Conservation (phyloP, 345 rosid species). For the Reutealis trisperma region DNA sequence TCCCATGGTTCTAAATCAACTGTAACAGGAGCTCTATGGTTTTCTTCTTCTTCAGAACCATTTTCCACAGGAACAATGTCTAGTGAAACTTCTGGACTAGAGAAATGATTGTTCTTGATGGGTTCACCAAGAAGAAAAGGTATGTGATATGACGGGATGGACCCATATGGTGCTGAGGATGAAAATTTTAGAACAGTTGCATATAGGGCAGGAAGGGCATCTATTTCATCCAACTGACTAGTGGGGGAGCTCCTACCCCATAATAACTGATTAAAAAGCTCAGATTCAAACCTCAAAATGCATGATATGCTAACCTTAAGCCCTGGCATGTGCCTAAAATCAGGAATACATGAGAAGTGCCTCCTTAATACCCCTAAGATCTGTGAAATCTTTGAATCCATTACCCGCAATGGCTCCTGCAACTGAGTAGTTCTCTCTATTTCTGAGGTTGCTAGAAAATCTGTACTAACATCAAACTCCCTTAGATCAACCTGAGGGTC, state of each 20-base stretch:
- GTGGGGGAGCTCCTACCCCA: slow-evolving; percentile 50
- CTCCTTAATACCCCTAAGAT: slow-evolving; percentile 65
- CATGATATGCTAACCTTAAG: slow-evolving; percentile 73
- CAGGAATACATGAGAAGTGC: slow-evolving; percentile 86
- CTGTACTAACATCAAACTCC: slow-evolving; percentile 39
- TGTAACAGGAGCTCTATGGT: slow-evolving; percentile 61
- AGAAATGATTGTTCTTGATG: slow-evolving; percentile 28
- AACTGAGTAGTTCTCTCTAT: slow-evolving; percentile 41
- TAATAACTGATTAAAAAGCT: slow-evolving; percentile 50
- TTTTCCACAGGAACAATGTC: slow-evolving; percentile 50
- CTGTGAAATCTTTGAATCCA: slow-evolving; percentile 83
- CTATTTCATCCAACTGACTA: slow-evolving; percentile 45
- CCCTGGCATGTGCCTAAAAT: slow-evolving; percentile 73
- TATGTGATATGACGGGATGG: slow-evolving; percentile 70
- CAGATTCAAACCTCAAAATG: slow-evolving; percentile 77
- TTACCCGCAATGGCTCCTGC: slow-evolving; percentile 67
- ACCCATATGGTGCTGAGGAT: slow-evolving; percentile 81
- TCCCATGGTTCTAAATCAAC: slow-evolving; percentile 79
- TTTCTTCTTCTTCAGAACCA: slow-evolving; percentile 47
- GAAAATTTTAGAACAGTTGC: slow-evolving; percentile 90
- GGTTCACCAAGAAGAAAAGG: slow-evolving; percentile 91
- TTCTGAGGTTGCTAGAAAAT: slow-evolving; percentile 43
- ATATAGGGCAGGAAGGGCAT: slow-evolving; percentile 71
- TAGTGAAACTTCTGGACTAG: slow-evolving; percentile 39
- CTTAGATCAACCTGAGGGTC: slow-evolving; percentile 47